Evolutionary conservation across 208 protist genomes (phyloP).

Genomic region (Wallacemonas sp.): DNA sequence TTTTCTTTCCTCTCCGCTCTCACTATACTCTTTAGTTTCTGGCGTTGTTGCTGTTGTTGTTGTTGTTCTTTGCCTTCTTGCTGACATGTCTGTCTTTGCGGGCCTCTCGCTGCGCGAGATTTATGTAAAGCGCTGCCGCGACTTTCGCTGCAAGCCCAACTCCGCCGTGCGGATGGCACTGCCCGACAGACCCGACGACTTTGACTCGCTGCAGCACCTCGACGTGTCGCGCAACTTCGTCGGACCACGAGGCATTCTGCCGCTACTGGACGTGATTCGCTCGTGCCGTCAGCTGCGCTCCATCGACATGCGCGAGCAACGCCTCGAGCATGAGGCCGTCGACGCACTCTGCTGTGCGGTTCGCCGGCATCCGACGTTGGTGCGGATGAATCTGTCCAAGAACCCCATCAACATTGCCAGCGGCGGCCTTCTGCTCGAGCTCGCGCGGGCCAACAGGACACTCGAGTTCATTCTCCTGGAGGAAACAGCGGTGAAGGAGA

Average conservation of each 20-base stretch:
- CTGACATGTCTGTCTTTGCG: constrained; percentile 65
- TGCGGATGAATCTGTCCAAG: constrained; percentile 73
- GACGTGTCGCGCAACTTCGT: constrained; percentile 90
- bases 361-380: constrained; percentile 55
- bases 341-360: constrained; percentile 57
- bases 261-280: constrained; percentile 77
- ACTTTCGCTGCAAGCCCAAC: constrained; percentile 71
- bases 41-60: no score
- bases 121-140: constrained; percentile 71
- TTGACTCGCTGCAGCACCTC: constrained; percentile 46
- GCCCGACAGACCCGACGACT: constrained; percentile 66
- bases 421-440: constrained; percentile 61
- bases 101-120: constrained; percentile 79
- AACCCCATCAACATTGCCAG: constrained; percentile 85
- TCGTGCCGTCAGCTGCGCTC: constrained; percentile 43
- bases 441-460: constrained; percentile 54
- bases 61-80: no score
- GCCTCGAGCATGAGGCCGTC: constrained; percentile 65
- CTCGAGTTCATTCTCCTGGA: constrained; percentile 76
- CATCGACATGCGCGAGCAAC: constrained; percentile 62
- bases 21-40: no score
- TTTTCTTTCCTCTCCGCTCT: background rate
- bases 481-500: constrained; percentile 49
- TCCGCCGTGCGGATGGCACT: constrained; percentile 47
- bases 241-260: constrained; percentile 73